Evolutionary conservation across 805 yeast genomes (phyloP).

Genomic region (Saturnispora dispora): DNA sequence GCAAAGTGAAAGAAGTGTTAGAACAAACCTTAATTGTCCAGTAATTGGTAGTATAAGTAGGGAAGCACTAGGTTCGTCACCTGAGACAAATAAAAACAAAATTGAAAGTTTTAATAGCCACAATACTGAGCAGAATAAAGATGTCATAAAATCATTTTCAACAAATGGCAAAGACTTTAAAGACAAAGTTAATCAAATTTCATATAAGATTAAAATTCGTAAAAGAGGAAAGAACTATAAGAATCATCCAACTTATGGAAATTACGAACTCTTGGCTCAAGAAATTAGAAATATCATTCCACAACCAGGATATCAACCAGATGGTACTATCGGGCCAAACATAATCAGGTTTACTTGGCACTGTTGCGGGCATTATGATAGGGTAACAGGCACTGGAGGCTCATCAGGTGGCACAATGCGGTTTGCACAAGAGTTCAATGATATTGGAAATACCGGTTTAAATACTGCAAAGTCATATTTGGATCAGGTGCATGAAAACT

Average conservation of each 20-base stretch:
- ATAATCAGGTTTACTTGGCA: conserved; percentile 82
- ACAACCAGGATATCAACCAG: conserved; percentile 41
- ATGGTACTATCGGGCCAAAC: conserved; percentile 68
- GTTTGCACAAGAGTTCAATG: conserved; percentile 43
- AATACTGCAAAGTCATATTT: conserved; percentile 47
- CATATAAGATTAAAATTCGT: conserved; percentile 24
- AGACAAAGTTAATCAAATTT: conserved; percentile 8
- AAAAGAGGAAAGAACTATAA: conserved; percentile 14
- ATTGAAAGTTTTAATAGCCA: no score
- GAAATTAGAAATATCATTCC: conserved; percentile 30
- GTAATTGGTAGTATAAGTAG: conserved; percentile 5
- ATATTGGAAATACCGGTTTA: conserved; percentile 57
- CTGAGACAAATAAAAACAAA: not conserved
- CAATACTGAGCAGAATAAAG: not conserved
- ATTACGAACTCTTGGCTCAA: conserved; percentile 28
- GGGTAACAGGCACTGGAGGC: conserved; percentile 45
- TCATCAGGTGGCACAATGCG: conserved; percentile 66
- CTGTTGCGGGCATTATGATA: conserved; percentile 72
- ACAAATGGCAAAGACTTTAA: not conserved
- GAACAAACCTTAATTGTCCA: conserved; percentile 1
- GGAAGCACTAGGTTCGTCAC: not conserved
- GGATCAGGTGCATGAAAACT: conserved; percentile 45
- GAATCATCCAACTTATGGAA: conserved; percentile 20
- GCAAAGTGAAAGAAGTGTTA: not conserved
- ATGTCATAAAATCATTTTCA: not conserved